A percentile compares a stretch with the other conserved stretches of the same genome.
Conservation (phyloP, 495 filamentous ascomycete genomes). For the Pseudomonodictys pantanalensis region DNA sequence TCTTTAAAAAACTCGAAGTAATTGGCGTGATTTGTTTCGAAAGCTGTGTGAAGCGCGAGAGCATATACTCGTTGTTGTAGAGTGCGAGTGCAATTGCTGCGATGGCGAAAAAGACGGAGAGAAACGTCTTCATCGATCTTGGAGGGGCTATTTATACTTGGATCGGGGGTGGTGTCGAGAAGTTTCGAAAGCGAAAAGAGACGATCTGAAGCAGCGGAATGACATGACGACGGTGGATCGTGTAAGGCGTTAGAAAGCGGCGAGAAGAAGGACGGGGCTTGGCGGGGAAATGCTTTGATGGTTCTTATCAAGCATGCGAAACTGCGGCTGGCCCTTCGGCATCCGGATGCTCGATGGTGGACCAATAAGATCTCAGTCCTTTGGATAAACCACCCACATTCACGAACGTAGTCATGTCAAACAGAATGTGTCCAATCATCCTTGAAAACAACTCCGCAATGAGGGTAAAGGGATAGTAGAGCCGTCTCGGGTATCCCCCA, state of each 20-base stretch:
- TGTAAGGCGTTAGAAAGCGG: slow-evolving; percentile 19
- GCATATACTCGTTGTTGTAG: slow-evolving; percentile 36
- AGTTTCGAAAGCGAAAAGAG: slow-evolving; percentile 22
- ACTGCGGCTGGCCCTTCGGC: background rate
- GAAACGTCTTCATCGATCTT: slow-evolving; percentile 33
- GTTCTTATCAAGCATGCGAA: slow-evolving; percentile 10
- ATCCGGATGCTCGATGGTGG: background rate
- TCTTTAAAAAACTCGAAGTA: background rate
- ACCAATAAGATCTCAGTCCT: background rate
- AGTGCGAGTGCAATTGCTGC: slow-evolving; percentile 36
- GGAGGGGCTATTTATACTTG: slow-evolving; percentile 35
- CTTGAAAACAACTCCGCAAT: too few species aligned
- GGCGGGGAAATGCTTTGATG: slow-evolving; percentile 8
- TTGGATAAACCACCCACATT: too few species aligned
- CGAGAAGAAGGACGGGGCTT: slow-evolving; percentile 1
- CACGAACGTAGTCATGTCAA: too few species aligned
- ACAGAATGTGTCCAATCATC: too few species aligned
- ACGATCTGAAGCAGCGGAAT: slow-evolving; percentile 8
- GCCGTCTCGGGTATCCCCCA: too few species aligned
- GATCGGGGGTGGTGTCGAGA: slow-evolving; percentile 13
- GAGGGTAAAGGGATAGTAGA: too few species aligned
- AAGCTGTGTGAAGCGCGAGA: slow-evolving; percentile 28
- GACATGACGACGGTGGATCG: slow-evolving; percentile 8
- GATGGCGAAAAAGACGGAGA: slow-evolving; percentile 39
- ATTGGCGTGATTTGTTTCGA: slow-evolving; percentile 17